These are phyloP conservation scores for Globisporangium echinulatum DNA, from an alignment of 352 stramenopile species.

Conservation along the genomic window DNA sequence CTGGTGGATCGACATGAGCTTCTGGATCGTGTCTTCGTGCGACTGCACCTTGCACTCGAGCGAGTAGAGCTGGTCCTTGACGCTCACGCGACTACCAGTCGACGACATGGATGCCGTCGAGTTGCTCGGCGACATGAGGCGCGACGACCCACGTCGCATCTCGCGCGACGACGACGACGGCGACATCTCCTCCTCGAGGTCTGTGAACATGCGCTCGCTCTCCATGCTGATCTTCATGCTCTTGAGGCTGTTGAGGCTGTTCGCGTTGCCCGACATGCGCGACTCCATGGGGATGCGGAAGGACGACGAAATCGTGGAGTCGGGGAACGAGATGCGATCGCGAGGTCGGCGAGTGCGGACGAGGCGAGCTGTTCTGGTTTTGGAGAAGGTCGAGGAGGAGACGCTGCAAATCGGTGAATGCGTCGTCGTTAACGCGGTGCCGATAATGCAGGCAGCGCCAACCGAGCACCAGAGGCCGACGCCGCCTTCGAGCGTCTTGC, in stretches of 20 bases:
- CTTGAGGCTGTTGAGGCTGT: conserved; percentile 79
- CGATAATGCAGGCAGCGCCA: no score
- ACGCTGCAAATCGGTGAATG: neutral
- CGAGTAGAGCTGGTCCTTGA: conserved; percentile 76
- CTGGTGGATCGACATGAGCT: conserved; percentile 80
- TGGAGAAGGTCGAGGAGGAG: neutral
- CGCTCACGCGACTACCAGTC: conserved; percentile 36
- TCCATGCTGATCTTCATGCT: conserved; percentile 82
- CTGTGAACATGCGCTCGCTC: conserved; percentile 71
- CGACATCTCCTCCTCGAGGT: conserved; percentile 67
- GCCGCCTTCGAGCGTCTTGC: no score
- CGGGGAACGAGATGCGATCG: neutral
- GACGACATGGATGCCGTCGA: conserved; percentile 25
- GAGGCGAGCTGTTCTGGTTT: neutral
- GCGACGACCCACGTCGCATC: conserved; percentile 53
- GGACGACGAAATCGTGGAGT: conserved; percentile 4
- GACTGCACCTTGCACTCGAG: conserved; percentile 77
- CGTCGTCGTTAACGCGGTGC: neutral
- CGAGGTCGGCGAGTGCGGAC: neutral
- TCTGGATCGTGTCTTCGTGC: conserved; percentile 79
- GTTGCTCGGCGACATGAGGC: conserved; percentile 50
- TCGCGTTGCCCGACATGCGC: conserved; percentile 43
- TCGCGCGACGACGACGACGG: conserved; percentile 45
- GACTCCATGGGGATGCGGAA: conserved; percentile 38
- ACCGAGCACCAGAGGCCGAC: no score